These are phyloP conservation scores for Sclerotinia nivalis DNA, from an alignment of 2,329 filamentous ascomycete genomes.

Conservation along the genomic window DNA sequence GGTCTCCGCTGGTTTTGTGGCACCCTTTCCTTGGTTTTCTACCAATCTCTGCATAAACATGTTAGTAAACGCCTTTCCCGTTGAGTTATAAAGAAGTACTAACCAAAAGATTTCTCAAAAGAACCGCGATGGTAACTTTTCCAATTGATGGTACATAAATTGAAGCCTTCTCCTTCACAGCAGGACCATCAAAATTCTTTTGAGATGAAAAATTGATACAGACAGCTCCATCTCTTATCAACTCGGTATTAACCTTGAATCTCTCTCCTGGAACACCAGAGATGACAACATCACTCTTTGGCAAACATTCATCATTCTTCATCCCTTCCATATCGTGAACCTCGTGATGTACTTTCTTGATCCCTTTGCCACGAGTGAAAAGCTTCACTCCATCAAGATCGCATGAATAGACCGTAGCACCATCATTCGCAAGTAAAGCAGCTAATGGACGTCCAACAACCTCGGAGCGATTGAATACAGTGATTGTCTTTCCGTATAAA, in stretches of 20 bases:
- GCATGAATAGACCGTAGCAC: constrained; percentile 91
- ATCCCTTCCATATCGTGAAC: constrained; percentile 75
- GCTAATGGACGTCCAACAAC: constrained; percentile 93
- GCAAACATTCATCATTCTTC: constrained; percentile 77
- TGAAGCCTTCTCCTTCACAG: constrained; percentile 91
- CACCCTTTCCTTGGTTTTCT: constrained; percentile 15
- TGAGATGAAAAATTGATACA: constrained; percentile 98
- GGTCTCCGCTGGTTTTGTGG: not conserved
- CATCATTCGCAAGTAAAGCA: constrained; percentile 92
- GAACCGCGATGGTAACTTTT: constrained; percentile 92
- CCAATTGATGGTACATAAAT: constrained; percentile 97
- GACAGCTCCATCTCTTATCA: constrained; percentile 87
- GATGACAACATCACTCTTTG: constrained; percentile 91
- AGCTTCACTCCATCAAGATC: constrained; percentile 89
- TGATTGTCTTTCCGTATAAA: constrained; percentile 89
- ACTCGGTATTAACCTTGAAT: constrained; percentile 84
- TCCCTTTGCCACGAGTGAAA: constrained; percentile 85
- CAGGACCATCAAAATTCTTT: constrained; percentile 83
- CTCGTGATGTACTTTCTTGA: constrained; percentile 83
- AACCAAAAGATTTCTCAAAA: constrained; percentile 79
- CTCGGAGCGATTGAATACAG: constrained; percentile 94
- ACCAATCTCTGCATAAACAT: constrained; percentile 11
- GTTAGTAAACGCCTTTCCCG: not conserved
- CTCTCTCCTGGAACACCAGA: constrained; percentile 84
- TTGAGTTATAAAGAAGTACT: not conserved